Evolutionary conservation across 1,284 basidiomycete species (phyloP).

Genomic region (Omphalotus olearius): DNA sequence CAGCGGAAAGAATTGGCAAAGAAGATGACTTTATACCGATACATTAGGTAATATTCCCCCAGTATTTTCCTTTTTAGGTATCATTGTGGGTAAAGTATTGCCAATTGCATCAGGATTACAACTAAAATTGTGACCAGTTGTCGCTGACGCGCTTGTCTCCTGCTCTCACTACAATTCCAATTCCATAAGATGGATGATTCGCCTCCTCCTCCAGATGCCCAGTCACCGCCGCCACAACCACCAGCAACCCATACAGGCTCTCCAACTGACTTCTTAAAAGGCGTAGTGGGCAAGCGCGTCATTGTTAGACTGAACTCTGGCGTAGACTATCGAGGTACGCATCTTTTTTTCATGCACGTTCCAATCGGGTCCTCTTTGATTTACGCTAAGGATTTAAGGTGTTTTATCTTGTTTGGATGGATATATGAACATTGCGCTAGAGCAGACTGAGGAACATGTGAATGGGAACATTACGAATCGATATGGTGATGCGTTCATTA

Average conservation of each 20-base stretch:
- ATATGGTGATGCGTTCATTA: constrained; percentile 93
- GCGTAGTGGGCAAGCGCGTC: constrained; percentile 93
- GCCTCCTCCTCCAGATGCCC: constrained; percentile 33
- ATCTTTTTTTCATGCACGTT: no score
- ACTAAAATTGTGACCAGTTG: no score
- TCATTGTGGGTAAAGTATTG: no score
- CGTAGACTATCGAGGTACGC: constrained; percentile 89
- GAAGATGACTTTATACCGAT: no score
- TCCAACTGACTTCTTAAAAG: constrained; percentile 88
- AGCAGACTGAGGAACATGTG: constrained; percentile 95
- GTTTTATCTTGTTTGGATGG: constrained; percentile 81
- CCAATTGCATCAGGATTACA: no score
- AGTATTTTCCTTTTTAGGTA: no score
- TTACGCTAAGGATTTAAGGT: constrained; percentile 26
- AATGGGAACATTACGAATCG: constrained; percentile 82
- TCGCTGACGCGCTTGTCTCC: neutral
- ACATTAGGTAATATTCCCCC: no score
- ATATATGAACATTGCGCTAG: constrained; percentile 98
- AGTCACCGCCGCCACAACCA: constrained; percentile 44
- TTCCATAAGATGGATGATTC: constrained; percentile 24
- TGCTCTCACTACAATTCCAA: neutral
- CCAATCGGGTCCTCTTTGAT: neutral
- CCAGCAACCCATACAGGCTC: constrained; percentile 59
- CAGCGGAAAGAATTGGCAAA: no score
- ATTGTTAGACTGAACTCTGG: constrained; percentile 94